Evolutionary conservation across 75 land plant species (phyloP).

Genomic region (Chamaecyparis obtusa): DNA sequence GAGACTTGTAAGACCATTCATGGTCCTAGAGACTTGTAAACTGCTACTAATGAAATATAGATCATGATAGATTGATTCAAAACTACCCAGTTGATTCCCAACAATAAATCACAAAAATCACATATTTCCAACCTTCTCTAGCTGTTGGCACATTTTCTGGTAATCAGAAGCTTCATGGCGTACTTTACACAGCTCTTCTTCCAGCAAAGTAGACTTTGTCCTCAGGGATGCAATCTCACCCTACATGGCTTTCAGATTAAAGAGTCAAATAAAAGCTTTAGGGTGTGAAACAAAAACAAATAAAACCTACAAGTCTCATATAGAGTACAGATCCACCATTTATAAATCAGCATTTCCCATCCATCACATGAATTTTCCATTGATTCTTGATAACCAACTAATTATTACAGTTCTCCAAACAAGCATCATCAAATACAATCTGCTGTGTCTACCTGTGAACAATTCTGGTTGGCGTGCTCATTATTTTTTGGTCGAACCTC

Average conservation of each 20-base stretch:
- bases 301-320: background rate
- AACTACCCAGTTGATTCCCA: too few relatives aligned
- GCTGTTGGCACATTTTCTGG: conserved; percentile 34
- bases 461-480: conserved; percentile 16
- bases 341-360: background rate
- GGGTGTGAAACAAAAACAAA: conserved; percentile 1
- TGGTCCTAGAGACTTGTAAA: background rate
- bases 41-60: too few relatives aligned
- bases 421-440: background rate
- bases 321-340: background rate
- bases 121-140: conserved; percentile 59
- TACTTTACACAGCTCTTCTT: conserved; percentile 72
- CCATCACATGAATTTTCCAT: background rate
- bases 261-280: conserved; percentile 11
- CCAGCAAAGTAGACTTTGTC: conserved; percentile 53
- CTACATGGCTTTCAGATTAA: conserved; percentile 12
- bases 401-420: background rate
- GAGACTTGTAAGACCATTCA: background rate
- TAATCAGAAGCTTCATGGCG: conserved; percentile 58
- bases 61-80: too few relatives aligned
- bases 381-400: background rate
- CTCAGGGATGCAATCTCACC: conserved; percentile 60
- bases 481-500: conserved; percentile 8
- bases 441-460: conserved; percentile 15
- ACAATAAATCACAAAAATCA: background rate